phyloP scores from a whole-genome alignment of 306 rosid species.

The Delonix regia region DNA sequence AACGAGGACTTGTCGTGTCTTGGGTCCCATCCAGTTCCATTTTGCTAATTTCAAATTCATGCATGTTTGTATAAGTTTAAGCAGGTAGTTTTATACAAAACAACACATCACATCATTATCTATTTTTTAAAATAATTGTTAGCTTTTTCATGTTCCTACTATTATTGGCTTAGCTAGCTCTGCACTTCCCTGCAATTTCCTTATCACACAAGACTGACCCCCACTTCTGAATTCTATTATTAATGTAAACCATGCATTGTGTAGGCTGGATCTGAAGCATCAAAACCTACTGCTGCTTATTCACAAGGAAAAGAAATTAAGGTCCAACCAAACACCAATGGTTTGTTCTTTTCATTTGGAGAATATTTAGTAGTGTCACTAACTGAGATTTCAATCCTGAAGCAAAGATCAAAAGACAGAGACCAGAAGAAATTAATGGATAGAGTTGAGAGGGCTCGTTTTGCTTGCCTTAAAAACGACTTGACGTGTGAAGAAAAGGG shows the following conservation, averaged over 20 bases:
- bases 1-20: slow-evolving; percentile 31
- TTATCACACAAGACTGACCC: background rate
- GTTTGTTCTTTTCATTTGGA: background rate
- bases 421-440: background rate
- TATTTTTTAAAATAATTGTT: background rate
- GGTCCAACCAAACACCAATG: slow-evolving; percentile 16
- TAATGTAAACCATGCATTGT: background rate
- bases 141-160: slow-evolving; percentile 2
- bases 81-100: background rate
- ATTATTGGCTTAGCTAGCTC: slow-evolving; percentile 2
- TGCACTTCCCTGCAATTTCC: slow-evolving; percentile 23
- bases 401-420: background rate
- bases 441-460: background rate
- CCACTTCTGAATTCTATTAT: slow-evolving; percentile 1
- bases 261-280: background rate
- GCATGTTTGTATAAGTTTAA: background rate
- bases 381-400: slow-evolving; percentile 5
- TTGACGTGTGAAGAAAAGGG: background rate
- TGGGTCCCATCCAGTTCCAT: slow-evolving; percentile 20
- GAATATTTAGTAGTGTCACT: background rate
- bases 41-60: background rate
- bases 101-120: background rate
- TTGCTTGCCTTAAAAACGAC: background rate
- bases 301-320: slow-evolving; percentile 4
- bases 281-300: background rate